Evolutionary conservation across 208 protist genomes (phyloP).

Genomic region (Acanthamoeba healyi): DNA sequence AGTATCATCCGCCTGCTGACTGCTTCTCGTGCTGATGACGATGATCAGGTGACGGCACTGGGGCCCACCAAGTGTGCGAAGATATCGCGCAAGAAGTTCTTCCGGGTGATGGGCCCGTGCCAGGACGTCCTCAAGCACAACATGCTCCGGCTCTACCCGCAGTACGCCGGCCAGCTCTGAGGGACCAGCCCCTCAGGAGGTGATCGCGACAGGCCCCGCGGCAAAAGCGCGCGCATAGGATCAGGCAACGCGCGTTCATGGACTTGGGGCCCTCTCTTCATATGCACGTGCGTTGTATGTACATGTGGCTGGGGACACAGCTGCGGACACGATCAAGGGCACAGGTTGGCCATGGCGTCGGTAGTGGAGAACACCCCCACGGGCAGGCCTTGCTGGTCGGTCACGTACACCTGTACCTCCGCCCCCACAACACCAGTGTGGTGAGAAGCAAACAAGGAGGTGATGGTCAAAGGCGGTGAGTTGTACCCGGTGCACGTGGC

Average conservation of each 20-base stretch:
- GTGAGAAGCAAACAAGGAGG: background rate
- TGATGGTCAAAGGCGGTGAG: background rate
- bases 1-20: too few relatives aligned
- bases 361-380: constrained; percentile 12
- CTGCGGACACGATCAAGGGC: background rate
- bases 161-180: constrained; percentile 51
- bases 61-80: constrained; percentile 62
- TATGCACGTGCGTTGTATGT: too few relatives aligned
- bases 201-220: background rate
- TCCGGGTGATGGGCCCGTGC: constrained; percentile 79
- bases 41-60: constrained; percentile 58
- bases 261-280: too few relatives aligned
- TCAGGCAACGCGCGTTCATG: too few relatives aligned
- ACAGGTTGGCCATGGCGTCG: background rate
- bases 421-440: background rate
- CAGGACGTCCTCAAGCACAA: constrained; percentile 85
- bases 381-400: constrained; percentile 8
- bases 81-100: constrained; percentile 81
- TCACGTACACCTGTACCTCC: background rate
- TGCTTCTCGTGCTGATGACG: too few relatives aligned
- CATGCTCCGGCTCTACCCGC: constrained; percentile 78
- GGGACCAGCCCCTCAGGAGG: background rate
- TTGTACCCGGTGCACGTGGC: background rate
- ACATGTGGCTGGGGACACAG: background rate
- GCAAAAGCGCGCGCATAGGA: too few relatives aligned